phyloP scores from a whole-genome alignment of 1,284 basidiomycete genomes.

The Leccinum griseonigrum region DNA sequence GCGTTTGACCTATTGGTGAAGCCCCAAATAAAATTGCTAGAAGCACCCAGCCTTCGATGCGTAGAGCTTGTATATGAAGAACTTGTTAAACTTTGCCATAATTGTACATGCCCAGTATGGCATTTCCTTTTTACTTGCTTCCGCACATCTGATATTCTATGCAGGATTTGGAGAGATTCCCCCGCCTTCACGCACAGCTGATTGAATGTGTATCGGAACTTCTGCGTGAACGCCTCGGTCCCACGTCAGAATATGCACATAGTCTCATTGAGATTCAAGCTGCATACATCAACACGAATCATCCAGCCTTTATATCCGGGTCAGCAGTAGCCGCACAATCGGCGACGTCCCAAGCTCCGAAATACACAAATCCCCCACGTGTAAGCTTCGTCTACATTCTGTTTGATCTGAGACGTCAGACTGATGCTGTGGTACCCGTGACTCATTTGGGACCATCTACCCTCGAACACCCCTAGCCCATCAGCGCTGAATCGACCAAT shows the following conservation, averaged over 20 bases:
- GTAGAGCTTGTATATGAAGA: conserved; percentile 99
- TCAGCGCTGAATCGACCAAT: conserved; percentile 56
- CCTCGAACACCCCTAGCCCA: conserved; percentile 40
- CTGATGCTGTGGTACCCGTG: conserved; percentile 8
- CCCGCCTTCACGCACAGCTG: conserved; percentile 87
- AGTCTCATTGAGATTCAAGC: conserved; percentile 97
- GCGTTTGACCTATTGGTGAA: conserved; percentile 98
- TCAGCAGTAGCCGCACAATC: conserved; percentile 59
- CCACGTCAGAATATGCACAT: conserved; percentile 94
- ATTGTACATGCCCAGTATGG: conserved; percentile 83
- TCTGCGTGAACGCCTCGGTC: conserved; percentile 91
- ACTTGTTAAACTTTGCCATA: conserved; percentile 99
- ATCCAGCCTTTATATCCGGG: conserved; percentile 83
- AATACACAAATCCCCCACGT: conserved; percentile 43
- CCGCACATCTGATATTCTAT: conserved; percentile 8
- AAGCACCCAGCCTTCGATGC: conserved; percentile 91
- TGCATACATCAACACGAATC: conserved; percentile 99
- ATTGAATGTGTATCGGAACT: conserved; percentile 98
- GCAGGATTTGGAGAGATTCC: conserved; percentile 97
- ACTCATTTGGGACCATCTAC: conserved; percentile 4
- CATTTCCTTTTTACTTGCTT: conserved; percentile 24
- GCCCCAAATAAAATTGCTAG: conserved; percentile 96
- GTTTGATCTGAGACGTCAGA: conserved; percentile 6
- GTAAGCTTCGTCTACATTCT: conserved; percentile 40
- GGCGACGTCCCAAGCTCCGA: conserved; percentile 41